Evolutionary conservation across 2,329 filamentous ascomycete species (phyloP), one percentile per base, ranked within the genome.

Genomic region (Cladosporium sp.): DNA sequence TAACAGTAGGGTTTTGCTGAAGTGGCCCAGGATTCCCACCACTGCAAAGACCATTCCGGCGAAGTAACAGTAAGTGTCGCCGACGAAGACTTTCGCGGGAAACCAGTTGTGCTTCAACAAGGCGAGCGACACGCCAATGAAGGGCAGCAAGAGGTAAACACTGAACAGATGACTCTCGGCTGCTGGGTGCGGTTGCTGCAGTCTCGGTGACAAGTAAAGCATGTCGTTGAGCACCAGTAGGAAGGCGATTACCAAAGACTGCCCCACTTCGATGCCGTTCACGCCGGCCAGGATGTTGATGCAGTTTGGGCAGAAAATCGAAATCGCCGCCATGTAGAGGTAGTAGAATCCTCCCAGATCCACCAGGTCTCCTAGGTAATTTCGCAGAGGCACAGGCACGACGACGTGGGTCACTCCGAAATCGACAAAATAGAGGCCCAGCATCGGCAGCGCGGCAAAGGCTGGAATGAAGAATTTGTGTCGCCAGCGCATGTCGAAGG

Each of bases 261-360:
- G 95, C 12, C 91, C 88, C 64, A 98, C 95, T 78, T 99, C 95
- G 77, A 99, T 95, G 64, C 95, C 95, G 78, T 99, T 99, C 79
- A 99, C 92, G n/a, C 95, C 95, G 0, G 95, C 95, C n/a, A 99
- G 84, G 80, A 99, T 99, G 83, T 99, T 99, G 86, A 99, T 99
- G 78, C 92, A 93, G 81, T 99, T 98, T 7, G 95, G 93, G 72
- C 93, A 96, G 82, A 99, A 99, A 78, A 99, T 99, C 76, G 94
- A 91, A 71, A 99, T 86, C 65, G 91, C 90, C 62, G 92, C 92
- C 95, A 99, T 99, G 84, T 98, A 99, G 74, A 89, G 82, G 81
- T 99, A 99, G 85, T 99, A 99, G 66, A 84, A 72, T 73, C 78
- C 81, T 63, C 82, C 86, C 79, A 98, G 86, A 77, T 98, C 89